These are phyloP conservation scores for Salvia sclarea DNA, from an alignment of 305 asterid genomes.

Conservation along the genomic window DNA sequence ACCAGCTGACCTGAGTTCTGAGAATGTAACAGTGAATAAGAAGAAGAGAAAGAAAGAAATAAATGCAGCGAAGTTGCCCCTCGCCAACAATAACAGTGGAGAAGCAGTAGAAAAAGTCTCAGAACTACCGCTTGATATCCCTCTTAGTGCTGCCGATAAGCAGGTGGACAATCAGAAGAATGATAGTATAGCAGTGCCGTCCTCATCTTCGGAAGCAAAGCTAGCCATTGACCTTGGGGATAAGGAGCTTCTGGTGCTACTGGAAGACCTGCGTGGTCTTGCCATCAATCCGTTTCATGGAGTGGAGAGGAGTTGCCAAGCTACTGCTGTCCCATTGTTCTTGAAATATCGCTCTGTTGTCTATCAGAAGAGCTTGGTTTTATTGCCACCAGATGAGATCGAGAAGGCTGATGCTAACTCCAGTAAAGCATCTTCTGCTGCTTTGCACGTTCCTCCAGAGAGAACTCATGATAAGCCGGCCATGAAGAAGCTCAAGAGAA, in stretches of 20 bases:
- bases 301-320: slow-evolving; percentile 45
- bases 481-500: slow-evolving; percentile 52
- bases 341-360: slow-evolving; percentile 78
- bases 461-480: slow-evolving; percentile 40
- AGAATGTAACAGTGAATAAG: slow-evolving; percentile 44
- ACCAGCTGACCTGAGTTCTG: slow-evolving; percentile 41
- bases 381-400: slow-evolving; percentile 42
- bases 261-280: slow-evolving; percentile 61
- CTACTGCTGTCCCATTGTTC: slow-evolving; percentile 43
- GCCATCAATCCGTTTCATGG: slow-evolving; percentile 75
- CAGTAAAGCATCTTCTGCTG: slow-evolving; percentile 30
- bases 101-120: slow-evolving; percentile 34
- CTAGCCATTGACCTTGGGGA: slow-evolving; percentile 33
- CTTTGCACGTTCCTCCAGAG: slow-evolving; percentile 36
- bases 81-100: slow-evolving; percentile 33
- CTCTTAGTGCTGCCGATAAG: slow-evolving; percentile 35
- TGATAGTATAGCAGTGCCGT: slow-evolving; percentile 30
- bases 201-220: slow-evolving; percentile 38
- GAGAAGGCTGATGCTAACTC: slow-evolving; percentile 47
- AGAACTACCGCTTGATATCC: slow-evolving; percentile 32
- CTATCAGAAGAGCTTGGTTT: slow-evolving; percentile 72
- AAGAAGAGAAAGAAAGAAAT: slow-evolving; percentile 53
- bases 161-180: slow-evolving; percentile 41
- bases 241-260: slow-evolving; percentile 42
- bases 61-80: slow-evolving; percentile 33